These are phyloP conservation scores for Globisporangium ultimum DNA, from an alignment of 352 stramenopile genomes.

Conservation along the genomic window DNA sequence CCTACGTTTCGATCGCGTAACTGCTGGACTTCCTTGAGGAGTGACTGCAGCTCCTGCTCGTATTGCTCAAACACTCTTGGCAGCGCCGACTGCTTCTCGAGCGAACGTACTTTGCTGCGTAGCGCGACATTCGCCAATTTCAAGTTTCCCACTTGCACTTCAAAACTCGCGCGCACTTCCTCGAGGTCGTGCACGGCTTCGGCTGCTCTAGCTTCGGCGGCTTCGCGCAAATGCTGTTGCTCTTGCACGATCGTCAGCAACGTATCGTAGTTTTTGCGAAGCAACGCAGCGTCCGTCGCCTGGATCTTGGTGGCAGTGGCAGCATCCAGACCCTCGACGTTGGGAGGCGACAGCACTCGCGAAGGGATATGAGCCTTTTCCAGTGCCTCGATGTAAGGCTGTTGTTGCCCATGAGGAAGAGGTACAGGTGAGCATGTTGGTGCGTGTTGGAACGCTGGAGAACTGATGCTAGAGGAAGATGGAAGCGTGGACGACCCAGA, in stretches of 20 bases:
- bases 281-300: slow-evolving; percentile 50
- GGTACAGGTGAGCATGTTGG: not conserved
- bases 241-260: slow-evolving; percentile 73
- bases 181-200: slow-evolving; percentile 52
- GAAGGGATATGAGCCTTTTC: slow-evolving; percentile 22
- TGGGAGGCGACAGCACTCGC: slow-evolving; percentile 31
- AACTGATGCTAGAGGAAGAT: not conserved
- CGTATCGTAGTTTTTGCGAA: slow-evolving; percentile 78
- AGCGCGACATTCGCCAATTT: slow-evolving; percentile 62
- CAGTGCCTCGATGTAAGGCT: slow-evolving; percentile 3
- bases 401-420: not conserved
- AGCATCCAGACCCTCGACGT: slow-evolving; percentile 53
- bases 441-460: not conserved
- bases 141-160: slow-evolving; percentile 76
- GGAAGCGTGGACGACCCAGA: not conserved
- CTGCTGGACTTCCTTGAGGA: slow-evolving; percentile 54
- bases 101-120: slow-evolving; percentile 58
- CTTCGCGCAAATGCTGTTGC: slow-evolving; percentile 60
- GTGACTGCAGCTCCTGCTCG: slow-evolving; percentile 51
- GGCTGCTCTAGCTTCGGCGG: slow-evolving; percentile 32
- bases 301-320: slow-evolving; percentile 48
- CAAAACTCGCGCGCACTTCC: slow-evolving; percentile 47
- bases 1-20: slow-evolving; percentile 58
- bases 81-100: slow-evolving; percentile 48
- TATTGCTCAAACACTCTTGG: slow-evolving; percentile 71